These are phyloP conservation scores for Plectosphaerella sp. DNA, from an alignment of 2,329 filamentous ascomycete genomes.

Conservation along the genomic window DNA sequence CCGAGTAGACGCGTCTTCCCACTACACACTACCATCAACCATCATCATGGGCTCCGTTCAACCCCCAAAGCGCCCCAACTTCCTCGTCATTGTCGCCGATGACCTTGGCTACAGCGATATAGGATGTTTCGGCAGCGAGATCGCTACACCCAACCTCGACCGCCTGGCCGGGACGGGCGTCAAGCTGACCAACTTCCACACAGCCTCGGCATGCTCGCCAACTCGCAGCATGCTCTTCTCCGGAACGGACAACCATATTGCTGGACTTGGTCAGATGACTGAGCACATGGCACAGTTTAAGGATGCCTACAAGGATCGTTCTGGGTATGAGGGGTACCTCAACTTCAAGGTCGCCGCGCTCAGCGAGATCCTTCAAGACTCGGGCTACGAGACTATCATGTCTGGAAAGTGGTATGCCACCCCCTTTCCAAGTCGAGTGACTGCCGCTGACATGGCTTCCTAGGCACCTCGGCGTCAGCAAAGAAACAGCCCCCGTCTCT, in stretches of 20 bases:
- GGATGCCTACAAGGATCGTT: conserved; percentile 9
- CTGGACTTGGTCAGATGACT: conserved; percentile 48
- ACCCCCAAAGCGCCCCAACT: conserved; percentile 19
- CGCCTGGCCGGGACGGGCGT: conserved; percentile 41
- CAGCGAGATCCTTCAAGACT: conserved; percentile 21
- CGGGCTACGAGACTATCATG: conserved; percentile 24
- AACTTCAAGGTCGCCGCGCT: conserved; percentile 22
- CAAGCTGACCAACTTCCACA: conserved; percentile 54
- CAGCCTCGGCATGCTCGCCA: conserved; percentile 54
- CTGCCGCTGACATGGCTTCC: conserved; percentile 1
- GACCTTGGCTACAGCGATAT: conserved; percentile 27
- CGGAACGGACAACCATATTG: conserved; percentile 52
- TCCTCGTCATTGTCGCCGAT: conserved; percentile 27
- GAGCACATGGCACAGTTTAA: conserved; percentile 24
- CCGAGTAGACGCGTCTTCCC: too few species aligned
- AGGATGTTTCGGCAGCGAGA: conserved; percentile 25
- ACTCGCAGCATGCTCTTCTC: conserved; percentile 56
- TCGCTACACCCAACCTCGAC: conserved; percentile 24
- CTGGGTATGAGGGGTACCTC: conserved; percentile 26
- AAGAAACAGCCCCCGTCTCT: conserved; percentile 27
- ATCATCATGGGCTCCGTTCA: conserved; percentile 2
- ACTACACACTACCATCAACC: neutral
- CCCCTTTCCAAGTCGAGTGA: neutral
- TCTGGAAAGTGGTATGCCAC: conserved; percentile 23
- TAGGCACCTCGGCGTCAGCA: conserved; percentile 28